Conservation (phyloP, 257 asterid genomes). For the Solanum medicagineum region DNA sequence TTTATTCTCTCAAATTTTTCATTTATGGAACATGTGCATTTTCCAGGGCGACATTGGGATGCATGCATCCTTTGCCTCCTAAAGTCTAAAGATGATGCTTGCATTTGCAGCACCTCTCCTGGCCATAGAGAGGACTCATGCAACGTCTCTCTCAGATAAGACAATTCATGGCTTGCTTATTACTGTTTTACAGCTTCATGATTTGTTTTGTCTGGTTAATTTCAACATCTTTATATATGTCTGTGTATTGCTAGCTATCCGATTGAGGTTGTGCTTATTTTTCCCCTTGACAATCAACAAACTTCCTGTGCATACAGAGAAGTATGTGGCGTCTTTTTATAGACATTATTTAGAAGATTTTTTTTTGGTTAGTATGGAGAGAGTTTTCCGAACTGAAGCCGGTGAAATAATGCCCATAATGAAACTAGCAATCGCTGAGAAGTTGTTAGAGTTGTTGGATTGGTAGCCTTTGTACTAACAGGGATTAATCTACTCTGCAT, state of each 20-base stretch:
- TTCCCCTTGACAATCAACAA: neutral
- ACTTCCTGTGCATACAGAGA: neutral
- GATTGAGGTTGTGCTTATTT: neutral
- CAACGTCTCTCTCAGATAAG: conserved; percentile 1
- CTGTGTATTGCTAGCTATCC: neutral
- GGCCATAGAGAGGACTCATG: conserved; percentile 1
- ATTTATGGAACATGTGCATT: conserved; percentile 10
- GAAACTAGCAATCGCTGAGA: neutral
- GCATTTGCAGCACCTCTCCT: conserved; percentile 3
- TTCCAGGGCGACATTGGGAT: conserved; percentile 14
- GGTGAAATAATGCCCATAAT: neutral
- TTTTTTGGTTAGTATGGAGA: neutral
- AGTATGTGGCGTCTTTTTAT: neutral
- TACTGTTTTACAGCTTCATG: neutral
- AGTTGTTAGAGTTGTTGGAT: neutral
- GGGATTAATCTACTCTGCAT: neutral
- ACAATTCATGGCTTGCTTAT: neutral
- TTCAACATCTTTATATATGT: neutral
- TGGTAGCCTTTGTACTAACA: neutral
- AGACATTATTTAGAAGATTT: neutral
- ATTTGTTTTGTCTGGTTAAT: neutral
- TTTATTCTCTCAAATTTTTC: neutral
- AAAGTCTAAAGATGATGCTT: conserved; percentile 11
- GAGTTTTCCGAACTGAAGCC: neutral
- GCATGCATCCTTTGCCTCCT: conserved; percentile 17